Evolutionary conservation across 257 asterid species (phyloP).

Genomic region (Ehretia macrophylla): DNA sequence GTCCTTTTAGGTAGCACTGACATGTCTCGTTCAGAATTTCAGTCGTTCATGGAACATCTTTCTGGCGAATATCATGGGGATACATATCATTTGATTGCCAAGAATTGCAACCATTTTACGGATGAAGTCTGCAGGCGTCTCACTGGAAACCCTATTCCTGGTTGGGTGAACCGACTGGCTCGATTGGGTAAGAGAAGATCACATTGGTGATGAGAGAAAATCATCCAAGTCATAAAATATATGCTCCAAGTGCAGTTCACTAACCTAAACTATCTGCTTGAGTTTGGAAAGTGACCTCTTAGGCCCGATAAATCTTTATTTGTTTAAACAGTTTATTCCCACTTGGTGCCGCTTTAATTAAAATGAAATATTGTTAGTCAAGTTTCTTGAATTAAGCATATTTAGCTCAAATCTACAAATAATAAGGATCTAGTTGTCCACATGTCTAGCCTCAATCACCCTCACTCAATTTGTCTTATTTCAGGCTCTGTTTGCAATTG

Average conservation of each 20-base stretch:
- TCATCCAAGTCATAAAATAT: background rate
- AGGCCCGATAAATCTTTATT: no score
- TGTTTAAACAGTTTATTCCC: no score
- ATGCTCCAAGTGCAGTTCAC: background rate
- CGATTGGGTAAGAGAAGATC: slow-evolving; percentile 54
- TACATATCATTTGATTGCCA: slow-evolving; percentile 78
- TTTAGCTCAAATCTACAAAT: background rate
- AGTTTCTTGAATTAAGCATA: background rate
- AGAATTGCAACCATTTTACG: slow-evolving; percentile 92
- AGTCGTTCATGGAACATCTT: slow-evolving; percentile 71
- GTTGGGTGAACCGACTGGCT: slow-evolving; percentile 95
- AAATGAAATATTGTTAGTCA: background rate
- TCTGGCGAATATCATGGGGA: slow-evolving; percentile 76
- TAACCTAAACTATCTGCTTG: no score
- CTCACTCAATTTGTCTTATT: background rate
- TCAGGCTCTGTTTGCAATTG: slow-evolving; percentile 92
- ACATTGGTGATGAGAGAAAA: slow-evolving; percentile 3
- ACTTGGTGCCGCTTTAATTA: no score
- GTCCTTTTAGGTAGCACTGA: slow-evolving; percentile 73
- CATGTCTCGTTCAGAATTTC: slow-evolving; percentile 70
- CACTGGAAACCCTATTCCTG: slow-evolving; percentile 80
- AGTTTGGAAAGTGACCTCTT: no score
- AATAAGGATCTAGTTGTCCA: background rate
- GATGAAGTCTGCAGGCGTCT: slow-evolving; percentile 69
- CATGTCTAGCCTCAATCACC: background rate